Evolutionary conservation across 768 basidiomycete genomes (phyloP), one percentile per base, ranked within the genome.

Genomic region (Tulasnella sp.): DNA sequence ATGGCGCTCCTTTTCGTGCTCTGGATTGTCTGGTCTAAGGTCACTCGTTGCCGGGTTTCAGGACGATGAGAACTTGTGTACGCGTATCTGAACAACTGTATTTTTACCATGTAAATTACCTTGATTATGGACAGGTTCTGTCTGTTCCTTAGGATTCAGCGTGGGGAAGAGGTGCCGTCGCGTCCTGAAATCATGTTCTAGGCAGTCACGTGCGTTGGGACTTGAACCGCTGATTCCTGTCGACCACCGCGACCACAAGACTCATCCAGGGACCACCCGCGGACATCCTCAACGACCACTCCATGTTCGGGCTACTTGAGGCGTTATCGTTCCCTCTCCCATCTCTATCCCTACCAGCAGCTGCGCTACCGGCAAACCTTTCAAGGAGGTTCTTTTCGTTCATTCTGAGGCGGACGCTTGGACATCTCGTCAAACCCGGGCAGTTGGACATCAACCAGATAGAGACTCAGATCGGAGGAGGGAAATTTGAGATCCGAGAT

Each of bases 321-420:
- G 52, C 32, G 12, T 29, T 66, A 19, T 66, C 74, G 7, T 73
- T 71, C 47, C 36, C 73, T n/a, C 74, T 76, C 11, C 76, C 76
- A 17, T 63, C 77, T 6, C 47, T 81, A 2, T 75, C 77, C 3
- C 67, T 82, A 2, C 81, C 81, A 3, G 77, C 80, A 6, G 77
- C 81, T 47, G 80, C 80, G 4, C 74, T 83, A 0, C 82, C 83
- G 6, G 79, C 79, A 14, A 81, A 82, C 72, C 89, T 98, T 62
- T 94, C 97, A 82, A 84, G 89, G 69, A 87, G 92, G 72, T 95
- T 98, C 81, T 83, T 98, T 40, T 94, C 94, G 1, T 98, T 94
- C 79, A 81, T 94, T 68, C 85, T 98, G 74, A 90, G 88, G 83
- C 89, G 88, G 77, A 85, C 87, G 8, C 82, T 98, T 0, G 95